A percentile compares a stretch with the other conserved stretches of the same genome.
phyloP scores from a whole-genome alignment of 352 stramenopile genomes.

The Globisporangium emineosum region DNA sequence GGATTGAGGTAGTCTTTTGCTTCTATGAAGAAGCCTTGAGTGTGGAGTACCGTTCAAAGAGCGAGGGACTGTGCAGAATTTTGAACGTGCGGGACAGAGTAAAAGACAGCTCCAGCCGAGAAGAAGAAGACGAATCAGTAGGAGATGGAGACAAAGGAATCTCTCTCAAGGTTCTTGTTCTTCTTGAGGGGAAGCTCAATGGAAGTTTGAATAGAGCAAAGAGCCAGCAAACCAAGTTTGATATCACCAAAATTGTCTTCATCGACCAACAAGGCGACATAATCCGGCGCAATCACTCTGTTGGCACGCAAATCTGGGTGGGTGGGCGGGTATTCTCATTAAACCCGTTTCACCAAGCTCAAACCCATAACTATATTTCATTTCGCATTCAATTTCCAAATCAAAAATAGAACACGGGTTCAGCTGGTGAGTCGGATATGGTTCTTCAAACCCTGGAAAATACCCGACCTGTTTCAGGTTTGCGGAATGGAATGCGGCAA shows the following conservation, averaged over 20 bases:
- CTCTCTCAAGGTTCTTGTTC: no score
- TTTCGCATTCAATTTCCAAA: neutral
- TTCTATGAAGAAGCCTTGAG: neutral
- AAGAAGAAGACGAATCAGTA: no score
- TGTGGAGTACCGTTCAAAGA: no score
- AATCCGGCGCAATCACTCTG: no score
- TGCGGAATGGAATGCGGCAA: neutral
- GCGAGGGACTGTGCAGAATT: neutral
- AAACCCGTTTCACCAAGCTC: neutral
- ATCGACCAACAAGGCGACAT: no score
- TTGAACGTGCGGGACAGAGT: neutral
- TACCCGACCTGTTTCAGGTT: neutral
- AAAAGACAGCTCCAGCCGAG: no score
- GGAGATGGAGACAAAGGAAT: no score
- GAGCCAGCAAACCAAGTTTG: no score
- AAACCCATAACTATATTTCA: neutral
- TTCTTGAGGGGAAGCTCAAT: no score
- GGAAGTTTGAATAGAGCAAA: no score
- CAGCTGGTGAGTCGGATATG: neutral
- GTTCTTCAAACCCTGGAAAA: neutral
- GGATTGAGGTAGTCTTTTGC: slow-evolving; percentile 48
- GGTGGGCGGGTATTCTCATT: neutral
- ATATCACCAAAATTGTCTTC: no score
- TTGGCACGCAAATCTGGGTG: neutral
- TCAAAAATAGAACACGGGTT: neutral